These are phyloP conservation scores for Dysphania ambrosioides DNA, from an alignment of 148 eudicot genomes.

Conservation along the genomic window DNA sequence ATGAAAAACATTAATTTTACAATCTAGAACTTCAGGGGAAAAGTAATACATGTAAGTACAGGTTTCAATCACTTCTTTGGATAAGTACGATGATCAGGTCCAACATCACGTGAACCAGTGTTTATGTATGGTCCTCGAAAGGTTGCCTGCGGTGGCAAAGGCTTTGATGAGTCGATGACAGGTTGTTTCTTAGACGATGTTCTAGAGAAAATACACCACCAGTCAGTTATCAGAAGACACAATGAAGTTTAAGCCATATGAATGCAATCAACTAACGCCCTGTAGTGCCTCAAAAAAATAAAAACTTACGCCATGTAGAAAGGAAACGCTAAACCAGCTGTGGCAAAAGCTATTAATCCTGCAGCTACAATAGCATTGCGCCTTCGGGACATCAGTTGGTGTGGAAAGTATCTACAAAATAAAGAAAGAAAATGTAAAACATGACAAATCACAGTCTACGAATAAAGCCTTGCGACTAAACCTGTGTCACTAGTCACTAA, in stretches of 20 bases:
- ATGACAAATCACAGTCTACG: background rate
- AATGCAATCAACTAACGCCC: constrained; percentile 63
- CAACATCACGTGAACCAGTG: constrained; percentile 92
- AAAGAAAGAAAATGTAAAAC: background rate
- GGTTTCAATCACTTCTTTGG: constrained; percentile 45
- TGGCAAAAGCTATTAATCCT: constrained; percentile 79
- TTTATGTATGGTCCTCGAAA: constrained; percentile 93
- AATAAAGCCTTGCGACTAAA: background rate
- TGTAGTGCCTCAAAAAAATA: no score
- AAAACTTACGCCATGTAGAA: constrained; percentile 97
- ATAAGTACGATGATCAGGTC: constrained; percentile 75
- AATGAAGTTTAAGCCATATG: background rate
- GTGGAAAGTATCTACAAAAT: background rate
- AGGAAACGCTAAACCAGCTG: constrained; percentile 78
- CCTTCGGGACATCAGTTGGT: constrained; percentile 52
- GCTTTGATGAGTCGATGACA: constrained; percentile 85
- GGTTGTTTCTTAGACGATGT: constrained; percentile 63
- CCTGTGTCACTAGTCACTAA: background rate
- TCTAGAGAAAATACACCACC: constrained; percentile 34
- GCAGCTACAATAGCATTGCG: constrained; percentile 73
- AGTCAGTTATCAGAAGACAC: constrained; percentile 3
- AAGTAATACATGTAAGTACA: background rate
- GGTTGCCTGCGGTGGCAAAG: constrained; percentile 96
- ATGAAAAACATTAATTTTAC: constrained; percentile 2
- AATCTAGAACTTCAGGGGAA: background rate